These are phyloP conservation scores for Globisporangium rhizosaccharum DNA, from an alignment of 352 stramenopile species.

Conservation along the genomic window DNA sequence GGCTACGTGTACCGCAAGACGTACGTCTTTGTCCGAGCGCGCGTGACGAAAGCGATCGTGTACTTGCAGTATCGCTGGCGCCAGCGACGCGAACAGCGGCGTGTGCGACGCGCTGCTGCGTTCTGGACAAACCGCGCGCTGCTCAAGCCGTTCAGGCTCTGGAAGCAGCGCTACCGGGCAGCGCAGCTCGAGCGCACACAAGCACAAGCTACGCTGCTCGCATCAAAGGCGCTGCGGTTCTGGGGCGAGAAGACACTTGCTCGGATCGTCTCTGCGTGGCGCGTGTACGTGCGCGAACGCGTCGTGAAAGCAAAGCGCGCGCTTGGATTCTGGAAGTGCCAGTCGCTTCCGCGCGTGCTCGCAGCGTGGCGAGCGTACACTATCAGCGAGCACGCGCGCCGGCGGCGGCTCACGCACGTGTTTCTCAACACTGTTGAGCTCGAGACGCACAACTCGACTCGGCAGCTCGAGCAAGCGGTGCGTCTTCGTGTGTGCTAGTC, in stretches of 20 bases:
- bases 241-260: slow-evolving; percentile 52
- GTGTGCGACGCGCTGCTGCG: slow-evolving; percentile 38
- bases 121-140: slow-evolving; percentile 58
- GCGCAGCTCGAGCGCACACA: slow-evolving; percentile 19
- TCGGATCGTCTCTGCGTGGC: slow-evolving; percentile 46
- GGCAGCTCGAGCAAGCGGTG: slow-evolving; percentile 41
- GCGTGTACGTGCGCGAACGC: slow-evolving; percentile 28
- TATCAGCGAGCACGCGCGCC: slow-evolving; percentile 20
- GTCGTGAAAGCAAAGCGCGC: slow-evolving; percentile 46
- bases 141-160: slow-evolving; percentile 47
- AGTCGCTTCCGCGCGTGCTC: slow-evolving; percentile 54
- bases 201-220: slow-evolving; percentile 20
- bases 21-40: slow-evolving; percentile 33
- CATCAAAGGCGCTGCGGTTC: slow-evolving; percentile 51
- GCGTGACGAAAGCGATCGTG: slow-evolving; percentile 32
- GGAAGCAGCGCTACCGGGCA: slow-evolving; percentile 28
- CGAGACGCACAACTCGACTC: slow-evolving; percentile 64
- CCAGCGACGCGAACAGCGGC: slow-evolving; percentile 33
- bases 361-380: slow-evolving; percentile 37
- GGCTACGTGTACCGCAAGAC: slow-evolving; percentile 33
- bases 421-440: slow-evolving; percentile 61
- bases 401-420: slow-evolving; percentile 39
- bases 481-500: not conserved
- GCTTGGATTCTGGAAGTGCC: slow-evolving; percentile 62
- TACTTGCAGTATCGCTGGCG: slow-evolving; percentile 63